phyloP scores from a whole-genome alignment of 1,139 yeast genomes.

The Kluyveromyces marxianus region DNA sequence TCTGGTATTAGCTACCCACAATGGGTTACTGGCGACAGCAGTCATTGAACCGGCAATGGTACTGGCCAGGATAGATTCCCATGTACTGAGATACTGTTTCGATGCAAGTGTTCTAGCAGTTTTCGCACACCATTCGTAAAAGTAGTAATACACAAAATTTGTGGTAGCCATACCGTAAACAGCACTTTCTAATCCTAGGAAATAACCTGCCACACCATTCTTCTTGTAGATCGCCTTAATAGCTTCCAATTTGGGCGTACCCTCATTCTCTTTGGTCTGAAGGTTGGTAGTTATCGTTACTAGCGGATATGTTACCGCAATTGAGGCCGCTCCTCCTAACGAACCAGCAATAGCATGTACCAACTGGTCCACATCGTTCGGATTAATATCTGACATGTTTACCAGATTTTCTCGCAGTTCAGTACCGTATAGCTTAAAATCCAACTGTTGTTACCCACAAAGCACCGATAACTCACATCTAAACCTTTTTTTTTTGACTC shows the following conservation, averaged over 20 bases:
- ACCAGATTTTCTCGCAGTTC: too few species aligned
- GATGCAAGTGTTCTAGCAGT: constrained; percentile 27
- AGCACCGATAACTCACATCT: too few species aligned
- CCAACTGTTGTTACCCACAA: too few species aligned
- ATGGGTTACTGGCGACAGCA: constrained; percentile 81
- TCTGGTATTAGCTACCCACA: constrained; percentile 92
- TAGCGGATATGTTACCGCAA: constrained; percentile 79
- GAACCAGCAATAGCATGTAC: constrained; percentile 93
- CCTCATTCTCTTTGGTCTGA: constrained; percentile 38
- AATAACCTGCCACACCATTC: constrained; percentile 67
- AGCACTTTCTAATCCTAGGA: constrained; percentile 84
- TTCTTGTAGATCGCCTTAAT: constrained; percentile 44
- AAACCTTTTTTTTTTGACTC: too few species aligned
- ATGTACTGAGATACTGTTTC: constrained; percentile 38
- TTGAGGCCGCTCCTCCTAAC: constrained; percentile 83
- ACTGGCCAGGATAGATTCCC: constrained; percentile 72
- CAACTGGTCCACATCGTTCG: constrained; percentile 11
- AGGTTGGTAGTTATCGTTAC: constrained; percentile 80
- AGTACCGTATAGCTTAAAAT: too few species aligned
- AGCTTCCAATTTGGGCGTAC: constrained; percentile 20
- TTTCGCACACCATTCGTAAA: constrained; percentile 47
- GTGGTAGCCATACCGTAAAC: constrained; percentile 78
- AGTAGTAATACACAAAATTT: constrained; percentile 84
- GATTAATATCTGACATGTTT: constrained; percentile 5
- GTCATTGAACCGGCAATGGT: constrained; percentile 86